Base-by-base conservation (phyloP, 2,329 filamentous ascomycete genomes). In the Hymenoscyphus fraxineus region DNA sequence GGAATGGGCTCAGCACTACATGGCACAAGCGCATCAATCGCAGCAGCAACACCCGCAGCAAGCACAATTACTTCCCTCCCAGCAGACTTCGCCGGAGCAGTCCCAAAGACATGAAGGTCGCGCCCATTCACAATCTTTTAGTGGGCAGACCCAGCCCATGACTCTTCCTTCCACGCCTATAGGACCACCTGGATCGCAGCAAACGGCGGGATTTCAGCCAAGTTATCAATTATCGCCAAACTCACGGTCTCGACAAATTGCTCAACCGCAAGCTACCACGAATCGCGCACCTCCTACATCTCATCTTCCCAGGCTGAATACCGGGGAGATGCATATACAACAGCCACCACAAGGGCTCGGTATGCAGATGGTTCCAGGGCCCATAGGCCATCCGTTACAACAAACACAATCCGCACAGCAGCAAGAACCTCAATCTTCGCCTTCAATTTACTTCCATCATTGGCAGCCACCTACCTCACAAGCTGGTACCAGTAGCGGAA, bases 361-460 rank as follows among this genome's bases (percentile, higher is more conserved):
- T 40, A 76, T 80, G 71, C 74, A 80, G 66, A 72, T 78, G 62
- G 78, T 81, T 58, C 78, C 76, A 78, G 76, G 74, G 71, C 83
- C 82, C 60, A 62, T 69, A 56, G 65, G 67, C 9, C 73, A 74
- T 77, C 82, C 79, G 73, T 84, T 81, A 73, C 81, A 80, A 72
- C 83, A 79, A 74, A 76, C 78, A 47, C 83, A 86, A 62, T 78
- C 80, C 7, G 77, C 78, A 59, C 70, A 70, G 57, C 82, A 84
- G 65, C 84, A 89, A 69, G 85, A 88, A 68, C 56, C 69, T 27
- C 72, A 73, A 58, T 83, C 86, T 19, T 91, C 90, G 51, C 87
- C 89, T 0, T 90, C 88, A 27, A 90, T 96, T 58, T 95, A 92
- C 77, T 97, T 97, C 76, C 92, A 96, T 74, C 92, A 96, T 75